Base-by-base conservation (phyloP, 768 basidiomycete species). In the Termitomyces sp. region DNA sequence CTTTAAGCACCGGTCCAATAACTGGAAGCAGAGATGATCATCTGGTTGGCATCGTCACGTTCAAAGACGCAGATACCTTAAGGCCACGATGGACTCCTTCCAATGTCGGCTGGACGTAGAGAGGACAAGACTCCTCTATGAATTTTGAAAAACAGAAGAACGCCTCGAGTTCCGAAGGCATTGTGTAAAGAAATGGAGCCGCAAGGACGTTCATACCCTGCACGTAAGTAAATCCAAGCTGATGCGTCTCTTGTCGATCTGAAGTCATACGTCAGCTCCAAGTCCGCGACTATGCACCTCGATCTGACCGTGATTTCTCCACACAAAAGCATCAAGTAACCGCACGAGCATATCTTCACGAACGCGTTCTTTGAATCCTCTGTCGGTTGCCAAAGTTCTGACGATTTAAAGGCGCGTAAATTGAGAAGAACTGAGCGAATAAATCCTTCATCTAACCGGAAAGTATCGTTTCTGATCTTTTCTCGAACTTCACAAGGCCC, bases 131-230 rank as follows among this genome's bases (percentile, higher is more conserved):
- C 56, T 88, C 86, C 73, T 98, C 96, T 64, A 98, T 97, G 69
- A 99, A 99, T 65, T 88, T 91, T 28, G 92, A 83, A 67, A 99
- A 98, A 72, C 93, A 97, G 60, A 88, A 94, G 72, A 98, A 99
- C 1, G 97, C 97, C 71, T 99, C 97, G n/a, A 98, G 73, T 71
- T 99, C 94, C 10, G 94, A 94, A 6, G 97, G 95, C 85, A 98
- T 91, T 12, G 91, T 93, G 68, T 97, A 99, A 29, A 99, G 80
- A 72, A 98, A 99, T 0, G 97, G 97, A 2, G 97, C 97, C 22
- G 95, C 94, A 36, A 99, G 85, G 49, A 98, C 97, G 69, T 99
- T 99, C 94, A 97, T 98, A 31, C 97, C 97, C 73, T 99, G 96
- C 9, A 99, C 95, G 66, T 98, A 99, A 31, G 92, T 94, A 72